Evolutionary conservation across 1,284 basidiomycete genomes (phyloP).

Genomic region (Pseudozyma sp.): DNA sequence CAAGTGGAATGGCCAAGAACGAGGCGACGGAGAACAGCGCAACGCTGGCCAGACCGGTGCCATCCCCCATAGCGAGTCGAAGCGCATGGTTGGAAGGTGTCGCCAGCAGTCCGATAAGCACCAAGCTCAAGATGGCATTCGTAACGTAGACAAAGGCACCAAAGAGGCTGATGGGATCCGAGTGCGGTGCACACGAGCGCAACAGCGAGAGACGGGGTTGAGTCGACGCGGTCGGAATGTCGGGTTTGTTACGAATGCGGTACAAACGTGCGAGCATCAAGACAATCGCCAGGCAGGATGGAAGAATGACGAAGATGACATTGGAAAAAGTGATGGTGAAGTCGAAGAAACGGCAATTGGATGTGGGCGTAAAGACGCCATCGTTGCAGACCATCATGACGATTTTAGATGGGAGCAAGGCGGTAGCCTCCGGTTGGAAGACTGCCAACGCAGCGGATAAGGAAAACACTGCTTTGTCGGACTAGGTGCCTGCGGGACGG

Average conservation of each 20-base stretch:
- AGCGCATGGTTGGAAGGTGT: constrained; percentile 12
- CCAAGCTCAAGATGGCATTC: constrained; percentile 36
- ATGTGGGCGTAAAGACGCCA: constrained; percentile 48
- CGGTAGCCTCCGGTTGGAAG: neutral
- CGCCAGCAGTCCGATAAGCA: constrained; percentile 21
- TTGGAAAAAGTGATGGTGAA: constrained; percentile 58
- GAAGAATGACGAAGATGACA: constrained; percentile 38
- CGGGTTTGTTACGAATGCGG: constrained; percentile 25
- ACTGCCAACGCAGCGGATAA: too few relatives aligned
- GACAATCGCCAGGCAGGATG: constrained; percentile 38
- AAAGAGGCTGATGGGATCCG: constrained; percentile 41
- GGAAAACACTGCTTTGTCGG: too few relatives aligned
- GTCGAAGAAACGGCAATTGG: constrained; percentile 56
- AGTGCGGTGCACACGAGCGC: constrained; percentile 24
- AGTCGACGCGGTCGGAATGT: constrained; percentile 18
- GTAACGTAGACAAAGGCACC: constrained; percentile 24
- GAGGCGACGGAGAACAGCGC: constrained; percentile 38
- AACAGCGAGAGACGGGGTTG: constrained; percentile 19
- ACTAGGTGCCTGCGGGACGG: too few relatives aligned
- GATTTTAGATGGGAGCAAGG: neutral
- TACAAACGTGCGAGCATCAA: constrained; percentile 16
- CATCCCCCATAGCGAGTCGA: constrained; percentile 12
- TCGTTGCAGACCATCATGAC: constrained; percentile 39
- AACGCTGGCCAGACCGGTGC: constrained; percentile 25
- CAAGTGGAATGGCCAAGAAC: constrained; percentile 31